Percentiles rank a stretch among this genome's conserved stretches.
These are phyloP conservation scores for Puccinia horiana DNA, from an alignment of 1,284 basidiomycete genomes.

Conservation along the genomic window DNA sequence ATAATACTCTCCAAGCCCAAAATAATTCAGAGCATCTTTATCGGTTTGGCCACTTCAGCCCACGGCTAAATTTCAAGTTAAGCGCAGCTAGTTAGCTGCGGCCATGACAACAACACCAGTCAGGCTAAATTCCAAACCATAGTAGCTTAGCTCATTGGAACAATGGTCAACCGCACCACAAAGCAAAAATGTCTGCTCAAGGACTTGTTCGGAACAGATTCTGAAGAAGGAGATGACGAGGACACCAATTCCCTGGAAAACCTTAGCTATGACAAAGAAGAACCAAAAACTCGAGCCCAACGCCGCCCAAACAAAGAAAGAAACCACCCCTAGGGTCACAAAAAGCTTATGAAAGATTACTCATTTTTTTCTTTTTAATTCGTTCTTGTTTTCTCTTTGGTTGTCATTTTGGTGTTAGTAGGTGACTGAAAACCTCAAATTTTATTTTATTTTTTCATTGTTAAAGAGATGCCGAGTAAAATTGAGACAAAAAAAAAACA, in stretches of 20 bases:
- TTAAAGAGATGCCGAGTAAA: too few species aligned
- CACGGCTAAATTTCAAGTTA: constrained; percentile 12
- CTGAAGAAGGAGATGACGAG: constrained; percentile 2
- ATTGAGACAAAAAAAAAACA: too few species aligned
- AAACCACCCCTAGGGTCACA: not conserved
- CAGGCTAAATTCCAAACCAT: not conserved
- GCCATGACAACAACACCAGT: not conserved
- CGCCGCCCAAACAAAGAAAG: constrained; percentile 14
- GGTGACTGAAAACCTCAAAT: too few species aligned
- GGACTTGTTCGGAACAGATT: not conserved
- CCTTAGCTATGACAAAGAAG: not conserved
- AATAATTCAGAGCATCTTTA: constrained; percentile 18
- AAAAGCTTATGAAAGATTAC: constrained; percentile 12
- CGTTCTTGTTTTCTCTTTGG: too few species aligned
- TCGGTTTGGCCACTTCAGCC: not conserved
- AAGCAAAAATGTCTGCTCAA: not conserved
- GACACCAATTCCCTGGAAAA: not conserved
- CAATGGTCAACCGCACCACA: constrained; percentile 2
- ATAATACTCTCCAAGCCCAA: too few species aligned
- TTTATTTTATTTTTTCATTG: too few species aligned
- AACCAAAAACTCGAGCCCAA: not conserved
- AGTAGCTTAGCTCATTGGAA: not conserved
- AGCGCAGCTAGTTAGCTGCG: not conserved
- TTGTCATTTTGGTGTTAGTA: too few species aligned
- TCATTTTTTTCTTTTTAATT: too few species aligned